Conservation (phyloP, 192 early-diverging fungal genomes). For the Backusella psychrophila region DNA sequence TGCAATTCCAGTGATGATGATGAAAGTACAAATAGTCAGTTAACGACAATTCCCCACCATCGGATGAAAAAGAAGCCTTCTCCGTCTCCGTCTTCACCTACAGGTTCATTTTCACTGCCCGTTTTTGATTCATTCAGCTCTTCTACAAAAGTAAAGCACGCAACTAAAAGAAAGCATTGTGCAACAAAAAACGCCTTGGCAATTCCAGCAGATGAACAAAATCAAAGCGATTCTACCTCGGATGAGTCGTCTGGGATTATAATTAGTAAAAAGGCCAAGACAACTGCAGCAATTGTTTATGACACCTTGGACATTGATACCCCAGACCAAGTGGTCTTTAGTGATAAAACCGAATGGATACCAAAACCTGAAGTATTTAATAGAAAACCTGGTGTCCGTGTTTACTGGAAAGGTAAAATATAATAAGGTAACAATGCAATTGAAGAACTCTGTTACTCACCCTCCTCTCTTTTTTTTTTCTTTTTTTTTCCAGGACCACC, state of each 20-base stretch:
- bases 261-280: constrained; percentile 27
- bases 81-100: not conserved
- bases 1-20: not conserved
- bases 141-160: not conserved
- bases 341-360: constrained; percentile 24
- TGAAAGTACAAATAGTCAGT: not conserved
- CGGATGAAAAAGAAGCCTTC: constrained; percentile 2
- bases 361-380: constrained; percentile 27
- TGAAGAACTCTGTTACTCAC: not conserved
- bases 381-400: constrained; percentile 21
- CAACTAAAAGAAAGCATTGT: not conserved
- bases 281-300: constrained; percentile 25
- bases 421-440: not conserved
- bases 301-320: constrained; percentile 17
- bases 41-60: not conserved
- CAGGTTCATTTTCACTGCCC: not conserved
- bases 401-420: constrained; percentile 37
- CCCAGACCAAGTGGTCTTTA: constrained; percentile 2
- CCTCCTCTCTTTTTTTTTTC: not conserved
- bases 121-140: not conserved
- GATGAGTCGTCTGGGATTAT: not conserved
- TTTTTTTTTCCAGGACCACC: constrained; percentile 28
- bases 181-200: constrained; percentile 3
- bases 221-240: not conserved
- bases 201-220: not conserved